Conservation (phyloP, 306 rosid genomes). For the Trichosanthes truncata region DNA sequence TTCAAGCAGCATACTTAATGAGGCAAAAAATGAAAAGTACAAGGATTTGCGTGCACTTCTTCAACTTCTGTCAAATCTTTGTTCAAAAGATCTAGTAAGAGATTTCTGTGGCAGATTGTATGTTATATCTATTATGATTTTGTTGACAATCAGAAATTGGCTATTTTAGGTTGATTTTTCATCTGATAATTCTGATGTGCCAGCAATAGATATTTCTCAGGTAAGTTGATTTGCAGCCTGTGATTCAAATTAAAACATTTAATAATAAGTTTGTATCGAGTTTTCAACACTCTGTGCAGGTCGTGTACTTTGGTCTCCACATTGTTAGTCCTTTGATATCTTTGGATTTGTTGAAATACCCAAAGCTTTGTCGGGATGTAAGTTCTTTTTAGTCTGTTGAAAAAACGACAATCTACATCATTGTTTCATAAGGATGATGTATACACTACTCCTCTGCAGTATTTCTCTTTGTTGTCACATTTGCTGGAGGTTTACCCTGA, state of each 20-base stretch:
- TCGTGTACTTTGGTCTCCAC: constrained; percentile 94
- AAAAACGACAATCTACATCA: constrained; percentile 5
- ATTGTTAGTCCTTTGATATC: constrained; percentile 76
- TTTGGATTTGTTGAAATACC: constrained; percentile 82
- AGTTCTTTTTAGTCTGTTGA: constrained; percentile 20
- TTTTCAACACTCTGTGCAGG: constrained; percentile 46
- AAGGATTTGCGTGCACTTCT: constrained; percentile 97
- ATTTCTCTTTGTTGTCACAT: constrained; percentile 82
- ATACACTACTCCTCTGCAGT: constrained; percentile 41
- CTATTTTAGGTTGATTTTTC: constrained; percentile 8
- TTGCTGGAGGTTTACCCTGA: constrained; percentile 93
- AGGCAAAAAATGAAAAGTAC: constrained; percentile 78
- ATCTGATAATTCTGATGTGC: constrained; percentile 23
- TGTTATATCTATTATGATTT: constrained; percentile 6
- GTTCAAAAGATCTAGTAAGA: constrained; percentile 85
- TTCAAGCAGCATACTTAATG: constrained; percentile 69
- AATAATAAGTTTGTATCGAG: constrained; percentile 1
- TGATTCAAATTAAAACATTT: neutral
- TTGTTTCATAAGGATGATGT: constrained; percentile 23
- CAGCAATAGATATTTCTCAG: constrained; percentile 84
- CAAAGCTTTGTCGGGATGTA: constrained; percentile 89
- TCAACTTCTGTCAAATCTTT: constrained; percentile 87
- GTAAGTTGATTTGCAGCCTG: constrained; percentile 27
- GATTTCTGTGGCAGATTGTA: neutral
- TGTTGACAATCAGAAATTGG: constrained; percentile 10